phyloP scores from a whole-genome alignment of 2,329 filamentous ascomycete species.

The Stenocarpella maydis region DNA sequence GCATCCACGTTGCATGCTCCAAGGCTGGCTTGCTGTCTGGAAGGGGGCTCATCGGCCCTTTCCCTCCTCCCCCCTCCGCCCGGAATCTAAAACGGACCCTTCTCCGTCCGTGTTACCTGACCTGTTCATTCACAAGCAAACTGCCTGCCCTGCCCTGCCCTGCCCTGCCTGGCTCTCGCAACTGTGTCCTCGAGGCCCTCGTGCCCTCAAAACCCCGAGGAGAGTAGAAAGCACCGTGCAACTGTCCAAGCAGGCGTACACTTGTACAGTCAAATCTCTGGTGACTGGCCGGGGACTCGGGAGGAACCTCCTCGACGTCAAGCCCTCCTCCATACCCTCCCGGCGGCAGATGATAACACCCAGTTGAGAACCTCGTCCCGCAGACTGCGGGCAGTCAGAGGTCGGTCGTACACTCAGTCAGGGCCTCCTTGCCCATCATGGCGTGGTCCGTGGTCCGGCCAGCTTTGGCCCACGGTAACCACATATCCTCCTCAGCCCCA shows the following conservation, averaged over 20 bases:
- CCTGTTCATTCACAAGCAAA: constrained; percentile 19
- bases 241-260: too few species aligned
- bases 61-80: constrained; percentile 31
- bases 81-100: background rate
- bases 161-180: background rate
- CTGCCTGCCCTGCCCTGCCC: background rate
- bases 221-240: background rate
- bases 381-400: constrained; percentile 30
- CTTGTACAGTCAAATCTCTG: too few species aligned
- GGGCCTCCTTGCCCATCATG: constrained; percentile 28
- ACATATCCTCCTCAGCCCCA: constrained; percentile 15
- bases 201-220: background rate
- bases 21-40: background rate
- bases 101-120: background rate
- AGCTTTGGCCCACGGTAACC: constrained; percentile 36
- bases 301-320: background rate
- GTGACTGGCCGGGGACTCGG: constrained; percentile 12
- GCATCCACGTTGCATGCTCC: background rate
- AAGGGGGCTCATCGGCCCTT: constrained; percentile 30
- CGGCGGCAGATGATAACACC: constrained; percentile 27
- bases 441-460: constrained; percentile 39
- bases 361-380: constrained; percentile 27
- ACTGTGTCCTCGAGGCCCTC: background rate
- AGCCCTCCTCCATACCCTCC: background rate
- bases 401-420: background rate